phyloP scores from a whole-genome alignment of 2,329 filamentous ascomycete genomes.

The Cryphonectria carpinicola region DNA sequence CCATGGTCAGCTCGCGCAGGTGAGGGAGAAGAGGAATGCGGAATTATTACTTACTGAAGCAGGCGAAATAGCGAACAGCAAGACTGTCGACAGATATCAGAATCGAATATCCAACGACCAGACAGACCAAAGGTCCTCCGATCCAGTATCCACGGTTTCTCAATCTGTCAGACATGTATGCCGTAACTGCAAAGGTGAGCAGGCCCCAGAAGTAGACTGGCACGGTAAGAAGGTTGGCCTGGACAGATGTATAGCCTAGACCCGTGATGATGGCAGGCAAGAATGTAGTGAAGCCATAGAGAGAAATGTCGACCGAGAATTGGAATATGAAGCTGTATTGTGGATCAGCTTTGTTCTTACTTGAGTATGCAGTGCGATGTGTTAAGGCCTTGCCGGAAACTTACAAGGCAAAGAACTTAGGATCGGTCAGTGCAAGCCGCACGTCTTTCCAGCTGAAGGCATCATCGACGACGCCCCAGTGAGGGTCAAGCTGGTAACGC shows the following conservation, averaged over 20 bases:
- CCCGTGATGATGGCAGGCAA: slow-evolving; percentile 42
- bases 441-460: slow-evolving; percentile 34
- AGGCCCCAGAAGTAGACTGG: slow-evolving; percentile 38
- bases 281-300: slow-evolving; percentile 41
- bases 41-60: slow-evolving; percentile 30
- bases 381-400: slow-evolving; percentile 41
- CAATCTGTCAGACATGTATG: slow-evolving; percentile 36
- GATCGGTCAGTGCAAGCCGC: slow-evolving; percentile 34
- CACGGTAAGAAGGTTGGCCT: slow-evolving; percentile 42
- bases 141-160: slow-evolving; percentile 36
- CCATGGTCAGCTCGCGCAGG: background rate
- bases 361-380: background rate
- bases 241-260: slow-evolving; percentile 39
- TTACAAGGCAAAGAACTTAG: slow-evolving; percentile 41
- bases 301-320: slow-evolving; percentile 40
- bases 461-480: slow-evolving; percentile 35
- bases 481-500: slow-evolving; percentile 35
- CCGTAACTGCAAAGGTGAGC: slow-evolving; percentile 35
- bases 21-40: background rate
- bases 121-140: slow-evolving; percentile 33
- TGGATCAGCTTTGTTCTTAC: slow-evolving; percentile 20
- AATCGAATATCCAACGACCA: slow-evolving; percentile 38
- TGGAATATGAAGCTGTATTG: slow-evolving; percentile 37
- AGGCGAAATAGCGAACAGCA: slow-evolving; percentile 35
- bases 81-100: slow-evolving; percentile 36